Percentiles rank a stretch among this genome's conserved stretches.
phyloP scores from a whole-genome alignment of 768 basidiomycete species.

The Leccinum arenicola region DNA sequence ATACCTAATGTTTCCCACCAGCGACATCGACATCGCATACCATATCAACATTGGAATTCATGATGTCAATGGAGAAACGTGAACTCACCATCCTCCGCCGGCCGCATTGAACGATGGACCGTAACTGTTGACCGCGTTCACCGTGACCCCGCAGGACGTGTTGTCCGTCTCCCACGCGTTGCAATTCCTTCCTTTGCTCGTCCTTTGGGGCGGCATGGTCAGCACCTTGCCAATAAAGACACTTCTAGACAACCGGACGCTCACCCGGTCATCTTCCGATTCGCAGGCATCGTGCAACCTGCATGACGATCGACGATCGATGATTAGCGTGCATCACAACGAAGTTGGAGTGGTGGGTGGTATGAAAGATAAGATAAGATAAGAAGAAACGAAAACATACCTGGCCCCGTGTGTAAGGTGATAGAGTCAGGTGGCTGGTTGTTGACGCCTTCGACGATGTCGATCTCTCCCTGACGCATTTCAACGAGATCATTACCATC shows the following conservation, averaged over 20 bases:
- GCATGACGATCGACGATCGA: neutral
- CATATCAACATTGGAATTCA: neutral
- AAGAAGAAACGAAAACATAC: constrained; percentile 8
- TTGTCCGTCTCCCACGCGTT: constrained; percentile 29
- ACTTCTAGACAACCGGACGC: neutral
- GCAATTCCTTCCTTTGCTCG: constrained; percentile 29
- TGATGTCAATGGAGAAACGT: neutral
- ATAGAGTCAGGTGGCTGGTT: constrained; percentile 23
- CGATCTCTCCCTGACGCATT: constrained; percentile 28
- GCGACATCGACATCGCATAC: neutral
- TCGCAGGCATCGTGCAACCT: constrained; percentile 36
- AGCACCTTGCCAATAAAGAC: neutral
- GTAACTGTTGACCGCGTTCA: constrained; percentile 26
- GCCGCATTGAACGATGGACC: constrained; percentile 35
- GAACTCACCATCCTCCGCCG: constrained; percentile 36
- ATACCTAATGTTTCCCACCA: constrained; percentile 27
- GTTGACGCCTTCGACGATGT: constrained; percentile 37
- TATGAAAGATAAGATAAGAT: neutral
- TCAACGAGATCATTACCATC: neutral
- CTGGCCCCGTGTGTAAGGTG: constrained; percentile 30
- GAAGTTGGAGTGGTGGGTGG: neutral
- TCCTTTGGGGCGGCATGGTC: constrained; percentile 9
- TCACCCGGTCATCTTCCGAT: constrained; percentile 32
- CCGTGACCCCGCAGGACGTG: constrained; percentile 31
- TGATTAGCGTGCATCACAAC: neutral